phyloP scores from a whole-genome alignment of 2,329 filamentous ascomycete species.

The Aspergillus japonicus region DNA sequence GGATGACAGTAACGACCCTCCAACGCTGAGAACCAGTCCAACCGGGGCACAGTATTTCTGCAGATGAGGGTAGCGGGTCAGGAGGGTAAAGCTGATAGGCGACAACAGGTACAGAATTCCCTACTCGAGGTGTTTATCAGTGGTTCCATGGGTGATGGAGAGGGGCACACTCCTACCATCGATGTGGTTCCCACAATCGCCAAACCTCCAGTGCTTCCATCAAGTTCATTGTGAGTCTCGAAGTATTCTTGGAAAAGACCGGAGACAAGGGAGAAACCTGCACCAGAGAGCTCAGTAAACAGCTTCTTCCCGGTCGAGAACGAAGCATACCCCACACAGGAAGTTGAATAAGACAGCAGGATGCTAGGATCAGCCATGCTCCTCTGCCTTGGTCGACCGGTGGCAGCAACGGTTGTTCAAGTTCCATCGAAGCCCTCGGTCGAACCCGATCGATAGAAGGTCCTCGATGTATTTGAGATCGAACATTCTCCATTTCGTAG shows the following conservation, averaged over 20 bases:
- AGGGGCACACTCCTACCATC: constrained; percentile 21
- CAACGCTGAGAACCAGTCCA: constrained; percentile 40
- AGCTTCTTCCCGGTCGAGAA: neutral
- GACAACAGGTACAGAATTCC: constrained; percentile 36
- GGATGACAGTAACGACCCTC: constrained; percentile 40
- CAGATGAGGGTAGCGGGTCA: constrained; percentile 39
- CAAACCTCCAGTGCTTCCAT: constrained; percentile 38
- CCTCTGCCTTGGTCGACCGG: constrained; percentile 51
- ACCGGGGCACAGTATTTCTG: constrained; percentile 35
- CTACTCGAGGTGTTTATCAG: constrained; percentile 21
- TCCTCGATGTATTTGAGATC: neutral
- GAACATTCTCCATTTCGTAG: constrained; percentile 2
- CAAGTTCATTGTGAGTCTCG: constrained; percentile 33
- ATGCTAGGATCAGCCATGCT: constrained; percentile 53
- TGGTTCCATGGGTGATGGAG: constrained; percentile 11
- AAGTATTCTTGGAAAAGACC: constrained; percentile 33
- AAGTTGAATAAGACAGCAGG: constrained; percentile 54
- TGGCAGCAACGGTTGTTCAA: constrained; percentile 38
- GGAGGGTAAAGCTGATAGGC: constrained; percentile 32
- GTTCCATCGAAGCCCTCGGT: constrained; percentile 13
- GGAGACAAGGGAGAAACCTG: constrained; percentile 29
- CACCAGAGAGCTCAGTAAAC: neutral
- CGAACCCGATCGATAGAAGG: neutral
- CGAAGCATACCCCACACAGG: constrained; percentile 51
- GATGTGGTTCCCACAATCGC: constrained; percentile 49